A percentile compares a stretch with the other conserved stretches of the same genome.
phyloP scores from a whole-genome alignment of 345 rosid genomes.

The Pugionium dolabratum region DNA sequence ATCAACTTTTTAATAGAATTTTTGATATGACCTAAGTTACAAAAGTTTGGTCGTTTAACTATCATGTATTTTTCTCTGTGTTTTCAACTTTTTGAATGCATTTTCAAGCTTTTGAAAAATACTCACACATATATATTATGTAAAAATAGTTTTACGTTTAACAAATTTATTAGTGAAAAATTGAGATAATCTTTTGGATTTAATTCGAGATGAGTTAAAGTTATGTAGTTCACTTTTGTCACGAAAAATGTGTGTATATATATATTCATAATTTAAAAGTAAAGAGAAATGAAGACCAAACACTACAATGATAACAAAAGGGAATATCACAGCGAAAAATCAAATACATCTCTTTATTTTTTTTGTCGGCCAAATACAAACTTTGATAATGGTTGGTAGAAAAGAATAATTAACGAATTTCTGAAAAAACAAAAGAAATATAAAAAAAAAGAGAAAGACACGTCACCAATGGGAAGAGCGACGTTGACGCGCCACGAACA shows the following conservation, averaged over 20 bases:
- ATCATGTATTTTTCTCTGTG: not conserved
- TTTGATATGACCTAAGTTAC: too few relatives aligned
- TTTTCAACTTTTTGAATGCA: conserved; percentile 6
- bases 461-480: conserved; percentile 20
- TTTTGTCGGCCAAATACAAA: not conserved
- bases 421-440: not conserved
- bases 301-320: conserved; percentile 25
- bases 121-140: conserved; percentile 15
- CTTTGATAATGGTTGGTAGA: conserved; percentile 32
- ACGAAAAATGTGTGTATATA: not conserved
- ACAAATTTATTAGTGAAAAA: not conserved
- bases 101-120: not conserved
- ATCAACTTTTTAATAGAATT: too few relatives aligned
- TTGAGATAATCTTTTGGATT: not conserved
- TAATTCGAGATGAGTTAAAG: conserved; percentile 1
- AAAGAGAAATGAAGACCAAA: conserved; percentile 28
- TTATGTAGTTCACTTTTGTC: not conserved
- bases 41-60: conserved; percentile 9
- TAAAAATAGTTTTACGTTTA: not conserved
- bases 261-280: not conserved
- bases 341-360: not conserved
- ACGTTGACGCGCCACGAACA: conserved; percentile 25
- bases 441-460: conserved; percentile 4
- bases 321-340: conserved; percentile 17
- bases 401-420: conserved; percentile 22